Evolutionary conservation across 257 asterid species (phyloP), one percentile per base, ranked within the genome.

Genomic region (Handroanthus guayacan): DNA sequence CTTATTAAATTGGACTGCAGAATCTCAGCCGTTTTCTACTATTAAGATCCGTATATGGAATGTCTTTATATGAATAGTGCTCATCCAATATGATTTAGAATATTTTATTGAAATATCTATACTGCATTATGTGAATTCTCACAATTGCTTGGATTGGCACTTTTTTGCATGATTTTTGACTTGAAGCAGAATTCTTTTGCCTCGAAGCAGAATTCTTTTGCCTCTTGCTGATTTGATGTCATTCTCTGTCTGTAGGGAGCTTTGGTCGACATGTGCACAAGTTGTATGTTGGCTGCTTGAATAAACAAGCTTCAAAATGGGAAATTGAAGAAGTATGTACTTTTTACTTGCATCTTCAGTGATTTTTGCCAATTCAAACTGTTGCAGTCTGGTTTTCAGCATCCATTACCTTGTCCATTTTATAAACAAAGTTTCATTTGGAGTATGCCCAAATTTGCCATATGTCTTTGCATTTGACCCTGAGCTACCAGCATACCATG

Each of bases 241-340:
- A 38, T 44, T 79, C 76, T 82, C 68, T 69, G 43, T 78, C 70
- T 82, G 52, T 62, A 95, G 99, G 95, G 74, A 76, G 60, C 81
- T 65, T 58, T 78, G 86, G 81, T 58, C 76, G 75, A 25, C 88
- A 84, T 55, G 62, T 71, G 41, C 83, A 84, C 87, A 95, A 92
- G 87, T 77, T 95, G 82, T 95, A 92, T 72, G 97, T 95, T 78
- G 89, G 92, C 83, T 77, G 90, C 81, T 57, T 95, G 88, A 88
- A 82, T 80, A 95, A 75, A 86, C 96, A 89, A 77, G 90, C 95
- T 76, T 25, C 80, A 51, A 86, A 56, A 88, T 13, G 78, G 78
- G 99, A 95, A 63, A 77, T 92, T 84, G 97, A 91, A 82, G 90
- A 91, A 78, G 99, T 95, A 86, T 67, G 92, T 63, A 64, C 55